Base-by-base conservation (phyloP, 768 basidiomycete genomes). In the Tylopilus plumbeoviolaceoides region DNA sequence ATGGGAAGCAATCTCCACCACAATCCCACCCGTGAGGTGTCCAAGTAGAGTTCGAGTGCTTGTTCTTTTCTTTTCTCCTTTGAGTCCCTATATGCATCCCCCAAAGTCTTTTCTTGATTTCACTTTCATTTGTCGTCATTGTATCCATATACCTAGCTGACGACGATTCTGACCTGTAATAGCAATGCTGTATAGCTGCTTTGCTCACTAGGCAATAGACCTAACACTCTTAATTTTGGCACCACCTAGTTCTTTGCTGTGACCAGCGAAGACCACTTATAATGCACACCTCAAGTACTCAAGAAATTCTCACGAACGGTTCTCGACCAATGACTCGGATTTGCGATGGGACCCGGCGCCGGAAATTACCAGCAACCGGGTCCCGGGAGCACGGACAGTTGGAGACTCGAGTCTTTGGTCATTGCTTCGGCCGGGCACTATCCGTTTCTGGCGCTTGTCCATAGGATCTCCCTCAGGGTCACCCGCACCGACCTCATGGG, bases 111-210 rank as follows among this genome's bases (percentile, higher is more conserved):
- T 50, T 51, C 31, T 50, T 45, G 33, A 42, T 56, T 69, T n/a
- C n/a, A n/a, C n/a, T n/a, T n/a, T n/a, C n/a, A n/a, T n/a, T 58
- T 51, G 42, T 49, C 50, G 58, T 35, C 53, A 57, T 56, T 67
- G 70, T 71, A 69, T 71, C 65, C 63, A 56, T 71, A 71, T 51
- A 48, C 55, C 54, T 48, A 47, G 49, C 57, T 55, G 53, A 60
- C 47, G 53, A 52, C 65, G 48, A 44, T 48, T 48, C 43, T 51
- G 38, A 58, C 48, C 38, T 44, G 18, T 38, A 44, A 57, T 68
- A 66, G 17, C 41, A 41, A 57, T 66, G 67, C 59, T 58, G 53
- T 66, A 66, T 36, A 57, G 59, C 59, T 65, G 56, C 55, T 63
- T 59, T 58, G 51, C 59, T 49, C 44, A 39, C 48, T 51, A 50